Evolutionary conservation across 1,284 basidiomycete genomes (phyloP), one percentile per base, ranked within the genome.

Genomic region (Trichosporon inkin): DNA sequence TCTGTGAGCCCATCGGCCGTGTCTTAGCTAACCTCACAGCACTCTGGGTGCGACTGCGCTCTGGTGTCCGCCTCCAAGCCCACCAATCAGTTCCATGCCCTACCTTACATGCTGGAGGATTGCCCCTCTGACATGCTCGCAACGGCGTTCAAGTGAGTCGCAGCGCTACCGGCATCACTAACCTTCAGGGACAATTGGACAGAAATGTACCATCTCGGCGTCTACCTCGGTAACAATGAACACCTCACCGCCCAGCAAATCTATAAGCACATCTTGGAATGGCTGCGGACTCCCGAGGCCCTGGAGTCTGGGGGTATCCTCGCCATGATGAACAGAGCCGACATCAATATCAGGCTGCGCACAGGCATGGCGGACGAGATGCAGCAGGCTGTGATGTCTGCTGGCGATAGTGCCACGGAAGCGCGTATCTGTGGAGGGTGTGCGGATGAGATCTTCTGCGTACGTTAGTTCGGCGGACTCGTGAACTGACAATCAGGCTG

Each of bases 161-260:
- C 8, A 1, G 6, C 3, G 1, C n/a, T 11, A 10, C 13, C 1
- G 2, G 17, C 13, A 2, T 3, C 10, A n/a, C 53, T 58, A 14
- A 61, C 49, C 5, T 22, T 20, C 57, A 66, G 64, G 57, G 66
- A 67, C 55, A 67, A 67, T 56, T 67, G 66, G 66, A 59, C 56
- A 8, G 66, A 67, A 56, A 65, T 67, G 63, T 39, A 20, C 39
- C 35, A 57, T 17, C 62, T 67, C n/a, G 56, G 59, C 38, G 19
- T 28, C 57, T 65, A 59, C 36, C 52, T 67, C n/a, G 36, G 19
- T 10, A 13, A 53, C 11, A 34, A 59, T 24, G 28, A 47, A 16
- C 38, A 47, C 13, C 20, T 40, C 10, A 19, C 47, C 3, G 39
- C 64, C 0, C 11, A 51, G 14, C 8, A 16, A 8, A 61, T 67